Evolutionary conservation across 1,284 basidiomycete genomes (phyloP), one percentile per base, ranked within the genome.

Genomic region (Pisolithus thermaeus): DNA sequence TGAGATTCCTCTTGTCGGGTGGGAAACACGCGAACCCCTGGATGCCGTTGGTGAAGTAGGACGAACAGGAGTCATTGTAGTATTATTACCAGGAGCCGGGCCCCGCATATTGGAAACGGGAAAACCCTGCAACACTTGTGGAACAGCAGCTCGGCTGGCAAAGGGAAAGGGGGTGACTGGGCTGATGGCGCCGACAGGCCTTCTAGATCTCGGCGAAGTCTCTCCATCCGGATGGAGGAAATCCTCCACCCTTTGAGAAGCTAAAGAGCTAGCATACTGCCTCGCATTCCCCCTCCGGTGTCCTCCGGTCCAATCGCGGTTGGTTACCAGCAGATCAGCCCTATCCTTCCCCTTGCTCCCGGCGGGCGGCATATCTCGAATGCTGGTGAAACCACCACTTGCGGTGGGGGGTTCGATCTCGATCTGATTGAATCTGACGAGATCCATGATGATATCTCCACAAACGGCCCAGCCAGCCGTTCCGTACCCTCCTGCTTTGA

Each of bases 401-500:
- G 63, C 67, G 7, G 67, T 67, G 1, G 87, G 88, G 12, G 75
- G 63, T 58, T 84, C 87, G 56, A 88, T 83, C 43, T 81, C 80
- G 49, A 86, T 75, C 45, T 83, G 81, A 50, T 74, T 73, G 51
- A 95, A 72, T 59, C 76, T 76, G 57, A 75, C 79, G 52, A 94
- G 71, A 70, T 95, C 91, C 60, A 94, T 69, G 58, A 94, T 83
- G 50, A 94, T 73, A 61, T 93, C 87, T 39, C 91, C 92, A 32
- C 83, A 83, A 49, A 94, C 81, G 12, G 89, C 80, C 87, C 90
- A 92, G 3, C 92, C 92, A 9, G 86, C 90, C 3, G 89, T 93
- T 7, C 90, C 92, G 63, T 87, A 93, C 0, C 92, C 92, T 16
- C 92, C 92, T 0, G 90, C 87, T 66, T 90, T 92, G 60, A 92